Conservation (phyloP, 495 filamentous ascomycete species). For the Daldinia decipiens region DNA sequence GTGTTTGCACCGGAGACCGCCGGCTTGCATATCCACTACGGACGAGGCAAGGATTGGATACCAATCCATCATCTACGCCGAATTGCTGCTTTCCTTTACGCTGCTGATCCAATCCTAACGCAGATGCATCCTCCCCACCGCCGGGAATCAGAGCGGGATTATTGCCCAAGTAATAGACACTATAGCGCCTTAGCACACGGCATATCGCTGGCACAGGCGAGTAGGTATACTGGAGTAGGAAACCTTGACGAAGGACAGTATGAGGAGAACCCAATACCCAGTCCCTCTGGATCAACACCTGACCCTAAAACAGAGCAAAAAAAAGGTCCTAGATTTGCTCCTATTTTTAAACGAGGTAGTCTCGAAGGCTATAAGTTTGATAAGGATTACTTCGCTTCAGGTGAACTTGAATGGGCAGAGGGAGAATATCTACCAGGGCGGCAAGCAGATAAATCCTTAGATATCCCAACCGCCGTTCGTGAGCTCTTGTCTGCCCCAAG, state of each 20-base stretch:
- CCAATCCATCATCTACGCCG: constrained; percentile 17
- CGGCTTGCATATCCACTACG: constrained; percentile 35
- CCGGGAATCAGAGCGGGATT: not conserved
- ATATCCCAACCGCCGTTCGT: not conserved
- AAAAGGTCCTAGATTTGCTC: not conserved
- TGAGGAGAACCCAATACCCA: not conserved
- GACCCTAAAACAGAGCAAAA: not conserved
- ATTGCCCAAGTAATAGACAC: constrained; percentile 22
- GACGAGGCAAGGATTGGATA: constrained; percentile 22
- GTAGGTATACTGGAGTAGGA: not conserved
- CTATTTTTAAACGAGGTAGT: constrained; percentile 27
- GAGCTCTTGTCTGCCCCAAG: not conserved
- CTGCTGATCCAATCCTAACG: constrained; percentile 34
- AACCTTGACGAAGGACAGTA: not conserved
- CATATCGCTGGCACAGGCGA: not conserved
- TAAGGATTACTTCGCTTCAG: not conserved
- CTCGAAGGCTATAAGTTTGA: constrained; percentile 27
- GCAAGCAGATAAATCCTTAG: not conserved
- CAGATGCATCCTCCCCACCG: constrained; percentile 29
- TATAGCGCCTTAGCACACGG: constrained; percentile 29
- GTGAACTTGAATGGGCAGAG: not conserved
- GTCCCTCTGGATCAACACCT: not conserved
- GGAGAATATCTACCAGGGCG: not conserved
- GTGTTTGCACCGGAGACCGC: not conserved
- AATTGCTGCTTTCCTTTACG: constrained; percentile 30